These are phyloP conservation scores for Pseudoscleropodium purum DNA, from an alignment of 225 moss, liverwort and hornwort genomes.

Conservation along the genomic window DNA sequence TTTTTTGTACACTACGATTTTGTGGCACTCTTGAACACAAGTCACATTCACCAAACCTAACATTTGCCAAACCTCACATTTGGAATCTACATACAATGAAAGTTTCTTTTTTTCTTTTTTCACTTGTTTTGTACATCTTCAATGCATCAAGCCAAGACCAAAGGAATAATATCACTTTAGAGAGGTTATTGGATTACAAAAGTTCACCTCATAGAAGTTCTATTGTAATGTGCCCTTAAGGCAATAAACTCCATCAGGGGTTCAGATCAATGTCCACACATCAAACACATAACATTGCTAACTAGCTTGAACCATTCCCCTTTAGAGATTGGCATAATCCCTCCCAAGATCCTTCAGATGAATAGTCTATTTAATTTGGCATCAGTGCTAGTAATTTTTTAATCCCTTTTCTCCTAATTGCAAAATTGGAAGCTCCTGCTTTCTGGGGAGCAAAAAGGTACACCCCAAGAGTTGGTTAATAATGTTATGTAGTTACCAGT, in stretches of 20 bases:
- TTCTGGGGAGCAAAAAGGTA: no score
- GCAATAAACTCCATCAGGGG: fast-evolving
- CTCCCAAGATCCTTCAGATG: fast-evolving
- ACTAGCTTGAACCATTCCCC: not conserved
- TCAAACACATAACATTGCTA: not conserved
- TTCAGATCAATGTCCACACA: not conserved
- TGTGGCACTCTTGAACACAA: no score
- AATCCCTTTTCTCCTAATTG: not conserved
- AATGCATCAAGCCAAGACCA: no score
- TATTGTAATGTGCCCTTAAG: not conserved
- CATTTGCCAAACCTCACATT: no score
- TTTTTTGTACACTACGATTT: no score
- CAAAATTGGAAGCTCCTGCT: not conserved
- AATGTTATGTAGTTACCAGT: not conserved
- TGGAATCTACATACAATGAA: no score
- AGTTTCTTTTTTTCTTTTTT: no score
- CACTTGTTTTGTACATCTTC: no score
- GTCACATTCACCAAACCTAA: no score
- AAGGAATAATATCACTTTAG: no score
- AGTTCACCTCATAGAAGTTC: no score
- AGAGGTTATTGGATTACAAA: no score
- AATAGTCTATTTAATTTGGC: not conserved
- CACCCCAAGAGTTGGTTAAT: not conserved
- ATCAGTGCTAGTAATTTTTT: not conserved
- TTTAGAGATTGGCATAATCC: not conserved